Evolutionary conservation across 192 early-diverging fungal genomes (phyloP).

Genomic region (Entrophospora sp.): DNA sequence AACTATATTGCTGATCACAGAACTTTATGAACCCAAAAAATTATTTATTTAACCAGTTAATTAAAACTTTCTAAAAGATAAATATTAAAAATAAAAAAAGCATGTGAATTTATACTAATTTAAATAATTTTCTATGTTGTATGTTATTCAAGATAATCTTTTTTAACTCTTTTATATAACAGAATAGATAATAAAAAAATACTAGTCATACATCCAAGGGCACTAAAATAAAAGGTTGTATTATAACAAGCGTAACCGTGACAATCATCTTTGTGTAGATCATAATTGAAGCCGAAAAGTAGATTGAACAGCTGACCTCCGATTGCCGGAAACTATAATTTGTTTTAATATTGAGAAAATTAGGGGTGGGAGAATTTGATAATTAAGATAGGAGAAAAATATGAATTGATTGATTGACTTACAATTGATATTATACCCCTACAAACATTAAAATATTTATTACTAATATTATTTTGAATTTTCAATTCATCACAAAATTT

Average conservation of each 20-base stretch:
- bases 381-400: background rate
- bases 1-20: too few species aligned
- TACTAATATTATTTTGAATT: too few species aligned
- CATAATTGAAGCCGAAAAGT: conserved; percentile 51
- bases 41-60: too few species aligned
- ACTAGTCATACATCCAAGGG: background rate
- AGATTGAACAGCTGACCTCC: conserved; percentile 58
- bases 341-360: conserved; percentile 15
- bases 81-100: too few species aligned
- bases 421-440: background rate
- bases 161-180: too few species aligned
- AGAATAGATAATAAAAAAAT: background rate
- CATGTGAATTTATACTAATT: too few species aligned
- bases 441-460: background rate
- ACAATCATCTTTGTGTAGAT: conserved; percentile 23
- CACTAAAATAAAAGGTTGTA: background rate
- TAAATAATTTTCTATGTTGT: too few species aligned
- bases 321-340: conserved; percentile 44
- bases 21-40: too few species aligned
- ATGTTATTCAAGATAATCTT: too few species aligned
- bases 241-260: background rate
- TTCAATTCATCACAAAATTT: too few species aligned
- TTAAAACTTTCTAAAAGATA: too few species aligned
- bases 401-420: background rate
- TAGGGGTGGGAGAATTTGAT: background rate